Evolutionary conservation across 2,329 filamentous ascomycete species (phyloP), one percentile per base, ranked within the genome.

Genomic region (Cercospora brassicicola): DNA sequence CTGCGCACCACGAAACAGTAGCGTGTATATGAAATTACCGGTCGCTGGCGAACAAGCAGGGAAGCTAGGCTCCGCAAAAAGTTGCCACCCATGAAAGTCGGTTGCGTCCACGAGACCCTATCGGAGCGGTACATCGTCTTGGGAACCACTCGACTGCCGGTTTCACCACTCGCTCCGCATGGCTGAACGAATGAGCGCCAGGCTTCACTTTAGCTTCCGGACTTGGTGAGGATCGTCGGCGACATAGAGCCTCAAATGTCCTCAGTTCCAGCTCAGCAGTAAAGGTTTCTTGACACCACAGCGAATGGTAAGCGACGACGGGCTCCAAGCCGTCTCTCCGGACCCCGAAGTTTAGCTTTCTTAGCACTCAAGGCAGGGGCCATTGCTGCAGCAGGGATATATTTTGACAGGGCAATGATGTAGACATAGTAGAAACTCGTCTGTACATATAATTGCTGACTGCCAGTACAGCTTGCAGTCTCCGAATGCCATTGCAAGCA

Each of bases 291-390:
- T 8, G 55, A 30, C 26, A 23, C 20, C 13, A 33, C 15, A 55
- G 61, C 61, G 61, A 55, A 42, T 59, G 11, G 53, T 33, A 31
- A 11, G 51, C 20, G 8, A n/a, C 33, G 9, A 55, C 11, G 9
- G 18, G 7, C 31, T 15, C 53, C n/a, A 56, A 20, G 31, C 42
- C 18, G 13, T 33, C 20, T 53, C 33, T 56, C 23, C 62, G 62
- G 51, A 28, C 30, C 33, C 62, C 51, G 62, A 64, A 64, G 31
- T 57, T 28, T 64, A 26, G 31, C 31, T 57, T 45, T 42, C 30
- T 28, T 64, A 53, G 48, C 51, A 57, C 48, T 57, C 62, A 23
- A 30, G 18, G n/a, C 45, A 53, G 23, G 45, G 30, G 28, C 26
- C 4, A 18, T 8, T 20, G 36, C 48, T 26, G 20, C 23, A 23